A percentile compares a stretch with the other conserved stretches of the same genome.
Conservation (phyloP, 441 rosid genomes). For the Lepidium campestre region DNA sequence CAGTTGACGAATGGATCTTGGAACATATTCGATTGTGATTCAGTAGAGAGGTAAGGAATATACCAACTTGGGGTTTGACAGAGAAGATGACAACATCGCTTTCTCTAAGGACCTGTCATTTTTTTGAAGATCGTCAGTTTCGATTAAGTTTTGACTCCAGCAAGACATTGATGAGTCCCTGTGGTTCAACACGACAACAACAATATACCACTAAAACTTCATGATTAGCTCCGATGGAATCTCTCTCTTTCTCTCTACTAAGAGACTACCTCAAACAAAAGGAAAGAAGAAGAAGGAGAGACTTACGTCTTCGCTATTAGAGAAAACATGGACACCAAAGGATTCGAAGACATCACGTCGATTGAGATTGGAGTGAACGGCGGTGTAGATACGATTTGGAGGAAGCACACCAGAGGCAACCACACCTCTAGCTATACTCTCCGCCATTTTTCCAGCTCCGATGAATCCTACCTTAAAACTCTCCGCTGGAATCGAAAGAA, state of each 20-base stretch:
- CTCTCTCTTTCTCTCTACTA: too few species aligned
- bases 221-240: too few species aligned
- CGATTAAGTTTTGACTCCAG: not conserved
- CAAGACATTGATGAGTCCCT: not conserved
- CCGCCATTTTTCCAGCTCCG: constrained; percentile 96
- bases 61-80: constrained; percentile 92
- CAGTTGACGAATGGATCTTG: not conserved
- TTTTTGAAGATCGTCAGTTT: constrained; percentile 6
- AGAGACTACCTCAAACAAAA: not conserved
- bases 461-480: constrained; percentile 70
- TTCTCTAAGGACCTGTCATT: constrained; percentile 61
- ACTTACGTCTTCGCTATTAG: constrained; percentile 48
- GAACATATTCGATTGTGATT: not conserved
- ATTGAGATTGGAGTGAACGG: constrained; percentile 47
- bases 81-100: constrained; percentile 84
- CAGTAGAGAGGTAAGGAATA: not conserved
- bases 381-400: constrained; percentile 59
- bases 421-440: constrained; percentile 85
- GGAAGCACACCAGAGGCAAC: constrained; percentile 69
- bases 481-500: constrained; percentile 41
- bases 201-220: too few species aligned
- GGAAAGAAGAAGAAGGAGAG: not conserved
- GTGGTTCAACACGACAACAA: too few species aligned
- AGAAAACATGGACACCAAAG: constrained; percentile 52
- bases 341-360: constrained; percentile 65